Percentiles rank a stretch among this genome's conserved stretches.
Evolutionary conservation across 106 monocot genomes (phyloP).

Genomic region (Acanthochlamys bracteata): DNA sequence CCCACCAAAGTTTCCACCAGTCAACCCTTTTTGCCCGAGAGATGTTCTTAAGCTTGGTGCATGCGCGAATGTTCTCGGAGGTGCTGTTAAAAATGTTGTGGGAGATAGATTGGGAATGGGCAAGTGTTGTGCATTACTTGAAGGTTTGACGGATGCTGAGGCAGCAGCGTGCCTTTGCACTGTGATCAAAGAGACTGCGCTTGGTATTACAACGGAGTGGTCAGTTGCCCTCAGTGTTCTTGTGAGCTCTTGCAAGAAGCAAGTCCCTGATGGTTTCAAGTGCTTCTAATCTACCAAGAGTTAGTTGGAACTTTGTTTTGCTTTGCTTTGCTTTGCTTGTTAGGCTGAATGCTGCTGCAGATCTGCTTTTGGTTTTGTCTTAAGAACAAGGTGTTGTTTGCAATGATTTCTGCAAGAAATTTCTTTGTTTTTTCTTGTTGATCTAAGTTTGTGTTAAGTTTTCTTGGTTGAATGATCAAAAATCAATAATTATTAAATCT

Average conservation of each 20-base stretch:
- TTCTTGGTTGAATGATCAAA: too few relatives aligned
- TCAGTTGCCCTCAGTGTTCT: constrained; percentile 37
- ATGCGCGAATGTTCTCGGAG: constrained; percentile 29
- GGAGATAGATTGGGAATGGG: constrained; percentile 10
- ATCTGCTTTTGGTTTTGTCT: too few relatives aligned
- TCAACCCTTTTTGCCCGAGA: constrained; percentile 42
- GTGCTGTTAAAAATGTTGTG: neutral
- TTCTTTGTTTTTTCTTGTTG: too few relatives aligned
- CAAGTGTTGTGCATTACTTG: constrained; percentile 41
- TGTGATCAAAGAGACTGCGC: constrained; percentile 31
- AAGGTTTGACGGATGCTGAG: constrained; percentile 34
- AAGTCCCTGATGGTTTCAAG: constrained; percentile 54
- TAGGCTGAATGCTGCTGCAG: too few relatives aligned
- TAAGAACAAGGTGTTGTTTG: too few relatives aligned
- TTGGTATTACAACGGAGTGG: constrained; percentile 36
- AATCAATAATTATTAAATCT: too few relatives aligned
- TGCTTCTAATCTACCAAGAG: constrained; percentile 20
- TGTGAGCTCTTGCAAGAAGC: constrained; percentile 44
- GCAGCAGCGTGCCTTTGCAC: constrained; percentile 60
- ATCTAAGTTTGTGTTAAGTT: too few relatives aligned
- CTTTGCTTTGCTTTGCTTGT: too few relatives aligned
- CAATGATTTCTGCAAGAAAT: too few relatives aligned
- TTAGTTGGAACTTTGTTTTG: too few relatives aligned
- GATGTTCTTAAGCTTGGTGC: constrained; percentile 46
- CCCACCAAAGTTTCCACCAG: constrained; percentile 26